Evolutionary conservation across 2,329 filamentous ascomycete species (phyloP), one percentile per base, ranked within the genome.

Genomic region (Colletotrichum graminicola): DNA sequence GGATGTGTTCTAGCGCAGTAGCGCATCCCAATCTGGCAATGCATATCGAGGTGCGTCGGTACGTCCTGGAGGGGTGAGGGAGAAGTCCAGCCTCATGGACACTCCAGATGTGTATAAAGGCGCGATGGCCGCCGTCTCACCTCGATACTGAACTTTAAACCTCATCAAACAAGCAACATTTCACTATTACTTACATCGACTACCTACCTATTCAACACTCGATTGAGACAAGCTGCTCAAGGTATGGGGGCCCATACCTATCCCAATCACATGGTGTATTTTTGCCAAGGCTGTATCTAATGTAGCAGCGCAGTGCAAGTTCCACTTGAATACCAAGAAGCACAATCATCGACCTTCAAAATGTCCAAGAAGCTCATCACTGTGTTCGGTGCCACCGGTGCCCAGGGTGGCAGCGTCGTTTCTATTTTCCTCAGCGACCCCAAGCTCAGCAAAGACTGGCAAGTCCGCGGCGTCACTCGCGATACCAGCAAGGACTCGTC

Each of bases 341-440:
- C 29, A 54, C 49, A 32, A 21, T 14, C 32, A 21, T 1, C 49
- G 11, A 14, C 5, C 23, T 16, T 45, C 47, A 66, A 54, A 71
- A 74, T 74, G 73, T 11, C 68, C 66, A 74, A 74, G 66, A 86
- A 85, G 74, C 80, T 87, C 75, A 82, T 90, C 76, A 86, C 85
- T 55, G 82, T 91, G 16, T 86, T 90, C 74, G 88, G 88, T 36
- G 86, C 88, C 54, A 91, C 88, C 23, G 88, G 89, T 69, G 85
- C 86, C 70, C 89, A 92, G 79, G 90, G 90, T 60, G 85, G 87
- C 73, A 87, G 86, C 11, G 82, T 91, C 56, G 84, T 88, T 62
- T 32, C 79, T 82, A 75, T 78, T 3, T 82, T 82, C 73, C 74
- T 82, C 51, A 75, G 75, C 47, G 79, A 82, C 57, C 67, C 85